phyloP scores from a whole-genome alignment of 2,329 filamentous ascomycete species.

The Ophiosphaerella korrae region DNA sequence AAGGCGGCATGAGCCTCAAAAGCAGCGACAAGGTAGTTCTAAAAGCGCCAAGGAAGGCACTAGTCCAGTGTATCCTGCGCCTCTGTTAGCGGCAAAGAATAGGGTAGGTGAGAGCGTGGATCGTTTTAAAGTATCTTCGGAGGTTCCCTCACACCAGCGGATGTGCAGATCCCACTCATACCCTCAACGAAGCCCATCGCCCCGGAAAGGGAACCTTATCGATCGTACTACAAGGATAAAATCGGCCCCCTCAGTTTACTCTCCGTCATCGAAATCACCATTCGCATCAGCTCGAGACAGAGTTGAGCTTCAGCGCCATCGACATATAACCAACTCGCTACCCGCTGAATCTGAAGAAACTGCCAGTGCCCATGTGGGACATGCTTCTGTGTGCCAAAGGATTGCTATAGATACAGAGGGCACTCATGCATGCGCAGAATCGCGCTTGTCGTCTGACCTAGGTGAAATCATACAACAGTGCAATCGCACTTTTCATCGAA shows the following conservation, averaged over 20 bases:
- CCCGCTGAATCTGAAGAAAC: neutral
- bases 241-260: constrained; percentile 8
- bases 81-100: constrained; percentile 9
- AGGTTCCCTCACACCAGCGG: constrained; percentile 17
- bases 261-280: constrained; percentile 26
- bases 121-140: constrained; percentile 25
- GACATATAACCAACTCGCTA: neutral
- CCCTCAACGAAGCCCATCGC: constrained; percentile 27
- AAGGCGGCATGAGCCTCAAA: constrained; percentile 1
- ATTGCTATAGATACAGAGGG: neutral
- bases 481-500: constrained; percentile 23
- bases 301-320: neutral
- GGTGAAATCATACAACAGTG: constrained; percentile 32
- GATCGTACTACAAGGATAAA: constrained; percentile 13
- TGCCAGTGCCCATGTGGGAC: neutral
- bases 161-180: constrained; percentile 29
- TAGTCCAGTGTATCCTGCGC: constrained; percentile 10
- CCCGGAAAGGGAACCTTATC: constrained; percentile 17
- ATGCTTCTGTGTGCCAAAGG: neutral
- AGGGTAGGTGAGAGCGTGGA: constrained; percentile 9
- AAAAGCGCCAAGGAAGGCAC: constrained; percentile 5
- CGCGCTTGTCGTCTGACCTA: constrained; percentile 29
- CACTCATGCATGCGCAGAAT: neutral
- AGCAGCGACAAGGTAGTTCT: neutral
- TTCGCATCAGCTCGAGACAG: neutral